Base-by-base conservation (phyloP, 805 yeast species). In the Debaryomyces castellii region DNA sequence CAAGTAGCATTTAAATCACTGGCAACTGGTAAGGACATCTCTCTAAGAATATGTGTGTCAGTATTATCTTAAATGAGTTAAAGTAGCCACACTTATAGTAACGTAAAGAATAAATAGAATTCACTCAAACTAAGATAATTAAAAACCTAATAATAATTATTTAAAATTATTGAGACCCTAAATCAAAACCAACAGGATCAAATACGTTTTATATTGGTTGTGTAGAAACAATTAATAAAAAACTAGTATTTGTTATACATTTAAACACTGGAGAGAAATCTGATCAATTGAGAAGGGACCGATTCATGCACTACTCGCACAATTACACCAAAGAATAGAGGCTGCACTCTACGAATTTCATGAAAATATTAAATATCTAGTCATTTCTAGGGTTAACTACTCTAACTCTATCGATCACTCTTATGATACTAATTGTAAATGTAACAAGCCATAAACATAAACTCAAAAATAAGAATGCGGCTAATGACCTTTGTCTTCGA, bases 361-460 rank as follows among this genome's bases (percentile, higher is more conserved):
- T 30, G 11, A 7, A 28, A 12, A 12, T 28, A 14, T n/a, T 30
- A 14, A 14, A 14, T 37, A 37, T 37, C 30, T 37, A 37, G 23
- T 37, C 40, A 22, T 43, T 37, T 41, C 54, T 46, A 11, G 51
- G 53, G 18, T 38, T 37, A 10, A 43, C 42, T 10, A 43, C 43
- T 20, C 45, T 50, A 9, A 80, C 89, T 61, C 81, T 76, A 51
- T 85, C 89, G 4, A 91, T 90, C 35, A 91, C 89, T 50, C 97
- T 74, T 49, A 88, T 73, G 8, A 90, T 83, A 63, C 96, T 86
- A 41, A 92, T 80, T 8, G 92, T 78, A 53, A 91, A 91, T 0
- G 96, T 85, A 18, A 83, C 62, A 33, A 94, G 89, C 97, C 97
- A 92, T 58, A 85, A 74, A 37, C 82, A 76, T 54, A 92, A 71